Percentiles rank a stretch among this genome's conserved stretches.
These are phyloP conservation scores for Fusarium sp. DNA, from an alignment of 2,329 filamentous ascomycete genomes.

Conservation along the genomic window DNA sequence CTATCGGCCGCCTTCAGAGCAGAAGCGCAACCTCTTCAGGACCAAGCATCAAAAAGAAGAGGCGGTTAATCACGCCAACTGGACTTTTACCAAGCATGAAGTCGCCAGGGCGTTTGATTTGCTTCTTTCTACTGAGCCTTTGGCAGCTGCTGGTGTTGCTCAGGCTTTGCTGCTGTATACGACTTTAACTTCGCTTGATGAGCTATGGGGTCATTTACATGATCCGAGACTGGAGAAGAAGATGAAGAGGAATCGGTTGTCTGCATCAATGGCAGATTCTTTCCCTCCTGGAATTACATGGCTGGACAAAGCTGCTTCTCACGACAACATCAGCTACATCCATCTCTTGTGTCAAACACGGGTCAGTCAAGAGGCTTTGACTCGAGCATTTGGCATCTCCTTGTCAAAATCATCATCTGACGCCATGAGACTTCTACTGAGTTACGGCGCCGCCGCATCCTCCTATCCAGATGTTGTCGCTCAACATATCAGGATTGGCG, in stretches of 20 bases:
- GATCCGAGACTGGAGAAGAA: slow-evolving; percentile 21
- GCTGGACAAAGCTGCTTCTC: slow-evolving; percentile 1
- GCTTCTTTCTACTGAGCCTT: neutral
- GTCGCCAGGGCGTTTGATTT: slow-evolving; percentile 15
- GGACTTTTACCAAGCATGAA: slow-evolving; percentile 28
- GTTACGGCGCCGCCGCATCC: slow-evolving; percentile 13
- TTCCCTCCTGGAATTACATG: neutral
- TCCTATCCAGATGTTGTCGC: neutral
- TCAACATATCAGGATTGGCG: neutral
- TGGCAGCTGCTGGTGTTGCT: slow-evolving; percentile 16
- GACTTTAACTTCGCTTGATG: neutral
- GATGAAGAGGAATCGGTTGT: slow-evolving; percentile 17
- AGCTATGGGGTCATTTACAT: slow-evolving; percentile 23
- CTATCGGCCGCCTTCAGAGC: neutral
- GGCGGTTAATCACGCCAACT: neutral
- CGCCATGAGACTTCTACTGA: slow-evolving; percentile 4
- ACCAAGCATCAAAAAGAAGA: slow-evolving; percentile 10
- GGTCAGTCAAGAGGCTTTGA: neutral
- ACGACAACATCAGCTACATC: slow-evolving; percentile 17
- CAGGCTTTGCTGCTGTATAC: slow-evolving; percentile 12
- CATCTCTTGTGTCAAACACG: slow-evolving; percentile 19
- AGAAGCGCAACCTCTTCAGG: slow-evolving; percentile 12
- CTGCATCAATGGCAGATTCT: neutral
- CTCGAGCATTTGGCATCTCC: slow-evolving; percentile 16
- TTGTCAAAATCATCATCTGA: neutral